A percentile compares a stretch with the other conserved stretches of the same genome.
Conservation (phyloP, 176 grass and related monocot genomes). For the Dactylis glomerata region DNA sequence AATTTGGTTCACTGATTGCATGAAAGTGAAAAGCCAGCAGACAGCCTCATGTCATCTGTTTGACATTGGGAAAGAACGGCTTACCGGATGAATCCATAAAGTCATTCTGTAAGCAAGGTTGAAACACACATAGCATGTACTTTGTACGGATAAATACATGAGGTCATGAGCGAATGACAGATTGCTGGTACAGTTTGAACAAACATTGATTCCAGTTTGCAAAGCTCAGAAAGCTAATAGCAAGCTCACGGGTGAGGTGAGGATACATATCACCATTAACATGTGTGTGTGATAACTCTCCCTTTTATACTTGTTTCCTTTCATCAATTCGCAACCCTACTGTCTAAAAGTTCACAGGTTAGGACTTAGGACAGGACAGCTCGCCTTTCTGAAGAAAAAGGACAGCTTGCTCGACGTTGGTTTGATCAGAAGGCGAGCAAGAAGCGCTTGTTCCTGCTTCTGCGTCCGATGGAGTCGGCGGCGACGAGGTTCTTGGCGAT, state of each 20-base stretch:
- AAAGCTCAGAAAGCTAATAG: not conserved
- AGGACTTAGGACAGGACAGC: not conserved
- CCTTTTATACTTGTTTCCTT: not conserved
- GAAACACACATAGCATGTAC: not conserved
- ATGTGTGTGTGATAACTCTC: not conserved
- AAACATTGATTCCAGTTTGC: not conserved
- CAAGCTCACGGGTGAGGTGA: not conserved
- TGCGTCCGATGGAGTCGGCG: constrained; percentile 40
- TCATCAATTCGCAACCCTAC: not conserved
- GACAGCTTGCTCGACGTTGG: not conserved
- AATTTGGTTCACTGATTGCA: not conserved
- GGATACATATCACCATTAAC: not conserved
- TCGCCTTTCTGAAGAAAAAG: not conserved
- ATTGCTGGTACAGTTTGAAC: not conserved
- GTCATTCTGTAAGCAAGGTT: not conserved
- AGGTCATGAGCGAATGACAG: not conserved
- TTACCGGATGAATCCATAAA: not conserved
- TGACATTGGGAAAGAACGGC: not conserved
- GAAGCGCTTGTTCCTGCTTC: constrained; percentile 44
- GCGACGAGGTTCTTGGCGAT: constrained; percentile 87
- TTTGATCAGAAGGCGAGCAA: constrained; percentile 39
- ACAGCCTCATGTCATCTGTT: not conserved
- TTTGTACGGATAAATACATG: not conserved
- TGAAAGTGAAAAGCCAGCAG: not conserved
- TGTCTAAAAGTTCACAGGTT: not conserved